These are phyloP conservation scores for Paramarasmius palmivorus DNA, from an alignment of 1,284 basidiomycete species.

Conservation along the genomic window DNA sequence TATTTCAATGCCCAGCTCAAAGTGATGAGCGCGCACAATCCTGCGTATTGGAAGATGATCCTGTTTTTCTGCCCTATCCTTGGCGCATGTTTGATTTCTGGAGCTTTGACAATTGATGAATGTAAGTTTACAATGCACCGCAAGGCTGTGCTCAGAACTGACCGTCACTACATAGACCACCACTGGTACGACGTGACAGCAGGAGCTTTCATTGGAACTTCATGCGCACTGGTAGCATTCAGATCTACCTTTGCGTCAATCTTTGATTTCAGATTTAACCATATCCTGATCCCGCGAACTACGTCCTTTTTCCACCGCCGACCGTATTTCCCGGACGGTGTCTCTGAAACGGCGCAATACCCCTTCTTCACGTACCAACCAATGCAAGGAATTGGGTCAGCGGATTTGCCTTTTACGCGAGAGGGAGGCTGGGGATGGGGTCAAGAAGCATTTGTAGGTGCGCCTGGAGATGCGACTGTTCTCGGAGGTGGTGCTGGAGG, in stretches of 20 bases:
- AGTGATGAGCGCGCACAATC: slow-evolving; percentile 53
- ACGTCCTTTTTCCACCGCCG: slow-evolving; percentile 41
- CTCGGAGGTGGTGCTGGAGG: slow-evolving; percentile 15
- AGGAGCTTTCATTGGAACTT: slow-evolving; percentile 50
- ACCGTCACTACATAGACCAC: slow-evolving; percentile 30
- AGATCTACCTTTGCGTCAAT: slow-evolving; percentile 55
- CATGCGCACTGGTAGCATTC: slow-evolving; percentile 51
- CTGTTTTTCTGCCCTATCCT: slow-evolving; percentile 56
- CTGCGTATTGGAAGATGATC: slow-evolving; percentile 62
- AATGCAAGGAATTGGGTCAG: slow-evolving; percentile 21
- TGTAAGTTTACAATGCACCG: slow-evolving; percentile 36
- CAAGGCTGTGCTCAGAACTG: too few species aligned
- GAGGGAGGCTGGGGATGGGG: slow-evolving; percentile 45
- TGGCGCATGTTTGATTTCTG: slow-evolving; percentile 56
- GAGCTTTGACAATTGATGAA: slow-evolving; percentile 58
- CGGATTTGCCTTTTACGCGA: slow-evolving; percentile 40
- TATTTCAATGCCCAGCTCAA: slow-evolving; percentile 62
- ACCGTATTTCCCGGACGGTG: slow-evolving; percentile 24
- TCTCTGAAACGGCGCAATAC: slow-evolving; percentile 14
- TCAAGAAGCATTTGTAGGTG: slow-evolving; percentile 32
- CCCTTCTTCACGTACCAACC: slow-evolving; percentile 35
- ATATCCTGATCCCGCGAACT: slow-evolving; percentile 48
- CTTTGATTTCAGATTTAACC: slow-evolving; percentile 60
- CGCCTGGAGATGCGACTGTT: slow-evolving; percentile 36
- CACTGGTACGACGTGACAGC: slow-evolving; percentile 57